Base-by-base conservation (phyloP, 257 asterid genomes). In the Echium plantagineum region DNA sequence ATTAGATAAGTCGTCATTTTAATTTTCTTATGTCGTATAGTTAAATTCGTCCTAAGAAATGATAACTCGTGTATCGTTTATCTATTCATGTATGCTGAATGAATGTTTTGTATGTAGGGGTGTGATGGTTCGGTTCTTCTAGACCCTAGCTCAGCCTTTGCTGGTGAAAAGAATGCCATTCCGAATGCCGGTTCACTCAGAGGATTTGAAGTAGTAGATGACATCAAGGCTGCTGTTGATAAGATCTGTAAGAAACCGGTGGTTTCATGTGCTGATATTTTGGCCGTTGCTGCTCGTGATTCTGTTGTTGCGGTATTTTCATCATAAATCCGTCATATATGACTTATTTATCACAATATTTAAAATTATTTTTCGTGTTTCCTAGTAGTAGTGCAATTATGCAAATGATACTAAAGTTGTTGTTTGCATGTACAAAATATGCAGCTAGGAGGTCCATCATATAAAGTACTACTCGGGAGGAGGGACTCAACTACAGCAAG, bases 41-140 rank as follows among this genome's bases (percentile, higher is more conserved):
- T 24, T 24, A 24, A 24, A 24, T 24, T 24, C 1, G 26, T 1
- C 26, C 26, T 24, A 24, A 24, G 26, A 24, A 24, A 24, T 24
- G 1, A 24, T 1, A 24, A 24, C 26, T 24, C n/a, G n/a, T n/a
- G n/a, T n/a, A n/a, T n/a, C n/a, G n/a, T n/a, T n/a, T n/a, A n/a
- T n/a, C n/a, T n/a, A n/a, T n/a, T n/a, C n/a, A n/a, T n/a, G n/a
- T n/a, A n/a, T n/a, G n/a, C n/a, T n/a, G n/a, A n/a, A n/a, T n/a
- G n/a, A n/a, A n/a, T n/a, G n/a, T n/a, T n/a, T n/a, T n/a, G 32
- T 28, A 6, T 71, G 57, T 26, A 82, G 89, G 89, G 85, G 18
- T 82, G 89, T 28, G 89, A 82, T 49, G 85, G 65, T 32, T 82
- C 89, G 0, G 54, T 74, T 63, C 79, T 82, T 3, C 64, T 82